phyloP scores from a whole-genome alignment of 2,329 filamentous ascomycete genomes.

The Hypoxylon sp. region DNA sequence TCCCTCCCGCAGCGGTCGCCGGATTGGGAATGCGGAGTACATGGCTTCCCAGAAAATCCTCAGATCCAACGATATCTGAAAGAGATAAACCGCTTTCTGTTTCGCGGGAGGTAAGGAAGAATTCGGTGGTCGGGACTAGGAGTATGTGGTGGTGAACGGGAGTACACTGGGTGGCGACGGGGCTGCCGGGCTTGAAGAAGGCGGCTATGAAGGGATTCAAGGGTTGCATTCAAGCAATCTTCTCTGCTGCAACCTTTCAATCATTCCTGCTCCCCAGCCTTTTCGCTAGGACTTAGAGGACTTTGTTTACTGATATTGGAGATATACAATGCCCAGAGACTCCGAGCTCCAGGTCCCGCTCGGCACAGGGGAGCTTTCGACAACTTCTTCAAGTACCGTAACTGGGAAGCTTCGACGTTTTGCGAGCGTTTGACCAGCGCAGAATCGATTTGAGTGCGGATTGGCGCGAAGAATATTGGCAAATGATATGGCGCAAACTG shows the following conservation, averaged over 20 bases:
- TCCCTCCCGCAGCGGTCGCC: constrained; percentile 66
- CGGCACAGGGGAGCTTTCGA: constrained; percentile 19
- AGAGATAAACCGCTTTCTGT: constrained; percentile 84
- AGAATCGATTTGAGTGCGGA: constrained; percentile 4
- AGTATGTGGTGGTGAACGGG: constrained; percentile 94
- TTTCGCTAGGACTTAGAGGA: constrained; percentile 33
- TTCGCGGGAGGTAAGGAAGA: constrained; percentile 89
- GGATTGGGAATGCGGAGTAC: constrained; percentile 83
- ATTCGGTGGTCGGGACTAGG: constrained; percentile 93
- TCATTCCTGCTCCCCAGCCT: constrained; percentile 45
- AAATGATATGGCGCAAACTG: neutral
- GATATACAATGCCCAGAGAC: constrained; percentile 9
- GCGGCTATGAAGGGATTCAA: constrained; percentile 98
- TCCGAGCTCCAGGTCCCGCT: constrained; percentile 5
- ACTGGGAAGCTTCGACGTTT: neutral
- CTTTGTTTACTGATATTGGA: constrained; percentile 14
- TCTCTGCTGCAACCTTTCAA: constrained; percentile 51
- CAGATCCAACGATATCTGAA: constrained; percentile 85
- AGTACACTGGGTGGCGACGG: constrained; percentile 90
- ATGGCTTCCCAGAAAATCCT: constrained; percentile 98
- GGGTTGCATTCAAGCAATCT: constrained; percentile 87
- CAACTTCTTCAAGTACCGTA: constrained; percentile 5
- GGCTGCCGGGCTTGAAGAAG: constrained; percentile 90
- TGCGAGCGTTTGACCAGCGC: neutral
- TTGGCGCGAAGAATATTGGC: neutral